phyloP scores from a whole-genome alignment of 2,329 filamentous ascomycete species.

The Fusarium subtropicale region DNA sequence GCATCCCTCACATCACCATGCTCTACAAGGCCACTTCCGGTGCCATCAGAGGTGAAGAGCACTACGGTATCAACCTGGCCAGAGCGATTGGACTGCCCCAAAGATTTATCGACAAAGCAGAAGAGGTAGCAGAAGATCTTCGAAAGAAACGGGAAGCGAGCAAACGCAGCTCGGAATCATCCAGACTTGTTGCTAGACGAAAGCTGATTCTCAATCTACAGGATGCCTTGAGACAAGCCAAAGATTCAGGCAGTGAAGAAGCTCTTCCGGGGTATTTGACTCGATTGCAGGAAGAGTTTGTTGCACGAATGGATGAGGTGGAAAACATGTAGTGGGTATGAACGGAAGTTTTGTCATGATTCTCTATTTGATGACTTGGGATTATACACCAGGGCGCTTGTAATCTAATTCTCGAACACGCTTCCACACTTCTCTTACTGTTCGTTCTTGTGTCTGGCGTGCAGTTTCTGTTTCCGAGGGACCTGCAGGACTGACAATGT shows the following conservation, averaged over 20 bases:
- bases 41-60: conserved; percentile 70
- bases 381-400: conserved; percentile 65
- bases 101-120: conserved; percentile 74
- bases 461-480: conserved; percentile 70
- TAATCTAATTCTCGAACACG: conserved; percentile 76
- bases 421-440: conserved; percentile 78
- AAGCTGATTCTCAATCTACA: conserved; percentile 79
- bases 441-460: conserved; percentile 74
- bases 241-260: conserved; percentile 70
- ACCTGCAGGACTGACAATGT: conserved; percentile 68
- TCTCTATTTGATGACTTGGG: not conserved
- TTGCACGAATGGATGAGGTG: conserved; percentile 75
- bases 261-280: conserved; percentile 59
- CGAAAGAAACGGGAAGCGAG: conserved; percentile 67
- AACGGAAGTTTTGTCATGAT: not conserved
- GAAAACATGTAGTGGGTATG: conserved; percentile 53
- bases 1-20: conserved; percentile 79
- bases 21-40: conserved; percentile 85
- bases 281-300: conserved; percentile 76
- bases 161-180: conserved; percentile 68
- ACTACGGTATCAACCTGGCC: conserved; percentile 89
- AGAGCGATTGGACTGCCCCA: conserved; percentile 78
- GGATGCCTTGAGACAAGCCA: conserved; percentile 77
- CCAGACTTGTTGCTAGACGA: conserved; percentile 71
- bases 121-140: conserved; percentile 72